Conservation (phyloP, 495 filamentous ascomycete genomes). For the Darksidea phi region DNA sequence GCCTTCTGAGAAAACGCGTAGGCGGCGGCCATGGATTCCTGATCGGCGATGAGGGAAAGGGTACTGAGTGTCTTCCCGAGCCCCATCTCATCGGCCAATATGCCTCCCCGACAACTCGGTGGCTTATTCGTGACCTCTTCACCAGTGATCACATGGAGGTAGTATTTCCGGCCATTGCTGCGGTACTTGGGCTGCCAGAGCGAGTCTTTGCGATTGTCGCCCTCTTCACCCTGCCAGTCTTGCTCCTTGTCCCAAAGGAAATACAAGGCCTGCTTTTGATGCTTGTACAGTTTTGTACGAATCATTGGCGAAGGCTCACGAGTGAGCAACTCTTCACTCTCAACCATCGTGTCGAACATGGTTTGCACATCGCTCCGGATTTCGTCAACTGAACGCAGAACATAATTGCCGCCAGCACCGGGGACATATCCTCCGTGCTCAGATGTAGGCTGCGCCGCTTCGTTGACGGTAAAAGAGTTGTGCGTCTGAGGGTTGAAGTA, state of each 20-base stretch:
- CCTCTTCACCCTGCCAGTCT: conserved; percentile 53
- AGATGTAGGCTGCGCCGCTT: not conserved
- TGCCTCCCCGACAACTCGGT: conserved; percentile 72
- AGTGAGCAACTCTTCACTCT: conserved; percentile 71
- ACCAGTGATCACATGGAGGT: conserved; percentile 81
- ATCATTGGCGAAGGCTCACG: conserved; percentile 64
- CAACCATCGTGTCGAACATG: conserved; percentile 80
- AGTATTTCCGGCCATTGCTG: conserved; percentile 56
- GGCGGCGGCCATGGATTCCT: conserved; percentile 58
- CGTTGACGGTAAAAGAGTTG: conserved; percentile 3
- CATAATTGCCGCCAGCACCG: conserved; percentile 43
- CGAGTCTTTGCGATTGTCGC: conserved; percentile 61
- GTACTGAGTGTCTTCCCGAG: conserved; percentile 92
- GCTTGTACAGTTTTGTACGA: conserved; percentile 69
- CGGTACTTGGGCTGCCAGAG: conserved; percentile 61
- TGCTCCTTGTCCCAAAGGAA: conserved; percentile 86
- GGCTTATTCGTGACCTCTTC: conserved; percentile 63
- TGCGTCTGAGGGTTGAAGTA: conserved; percentile 34
- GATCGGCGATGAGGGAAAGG: conserved; percentile 63
- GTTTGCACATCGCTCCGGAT: conserved; percentile 77
- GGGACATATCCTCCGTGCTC: not conserved
- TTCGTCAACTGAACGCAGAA: conserved; percentile 73
- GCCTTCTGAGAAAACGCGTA: conserved; percentile 53
- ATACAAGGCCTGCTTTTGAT: conserved; percentile 88
- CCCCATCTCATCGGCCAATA: conserved; percentile 97